Base-by-base conservation (phyloP, 768 basidiomycete species). In the Boletus vinaceobasis region DNA sequence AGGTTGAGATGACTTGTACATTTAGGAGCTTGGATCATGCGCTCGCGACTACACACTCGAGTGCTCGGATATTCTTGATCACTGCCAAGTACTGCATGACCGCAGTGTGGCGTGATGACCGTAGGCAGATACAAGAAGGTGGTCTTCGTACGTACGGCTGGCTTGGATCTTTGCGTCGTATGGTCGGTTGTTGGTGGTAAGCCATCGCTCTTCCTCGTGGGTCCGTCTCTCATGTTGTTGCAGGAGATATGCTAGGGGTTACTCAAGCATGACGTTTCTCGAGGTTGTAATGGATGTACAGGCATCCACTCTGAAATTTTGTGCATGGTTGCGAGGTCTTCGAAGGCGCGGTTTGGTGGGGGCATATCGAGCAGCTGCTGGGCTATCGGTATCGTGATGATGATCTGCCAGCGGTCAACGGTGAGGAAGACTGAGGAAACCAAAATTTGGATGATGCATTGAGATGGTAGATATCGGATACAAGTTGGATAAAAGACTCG, bases 31-130 rank as follows among this genome's bases (percentile, higher is more conserved):
- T 96, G 32, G 94, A 97, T 62, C 77, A 86, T 69, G 85, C 92
- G 14, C 75, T 98, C 6, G 84, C 84, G 62, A 98, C 97, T 1
- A 98, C 96, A 7, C 80, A 93, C 71, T 87, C 90, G 6, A 85
- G 82, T 67, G 88, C 85, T 54, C 88, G 96, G 19, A 85, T 98
- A 66, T 98, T 98, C 70, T 67, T 98, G 32, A 88, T 98, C 53
- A 88, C 89, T 15, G 94, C 93, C 7, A 87, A 90, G 64, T 96
- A 90, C 71, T 97, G 95, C 67, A 78, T 84, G 48, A 77, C 76
- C 11, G 88, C 91, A 8, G 84, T 90, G 4, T 92, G 90, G 90
- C 75, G 79, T 48, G 86, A 88, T 61, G 86, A 93, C 51, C 73
- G 72, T 62, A 70, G 71, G 43, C 75, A 74, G 27, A 79, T 88